These are phyloP conservation scores for Paramecium sexaurelia DNA, from an alignment of 73 alveolate genomes.

Conservation along the genomic window DNA sequence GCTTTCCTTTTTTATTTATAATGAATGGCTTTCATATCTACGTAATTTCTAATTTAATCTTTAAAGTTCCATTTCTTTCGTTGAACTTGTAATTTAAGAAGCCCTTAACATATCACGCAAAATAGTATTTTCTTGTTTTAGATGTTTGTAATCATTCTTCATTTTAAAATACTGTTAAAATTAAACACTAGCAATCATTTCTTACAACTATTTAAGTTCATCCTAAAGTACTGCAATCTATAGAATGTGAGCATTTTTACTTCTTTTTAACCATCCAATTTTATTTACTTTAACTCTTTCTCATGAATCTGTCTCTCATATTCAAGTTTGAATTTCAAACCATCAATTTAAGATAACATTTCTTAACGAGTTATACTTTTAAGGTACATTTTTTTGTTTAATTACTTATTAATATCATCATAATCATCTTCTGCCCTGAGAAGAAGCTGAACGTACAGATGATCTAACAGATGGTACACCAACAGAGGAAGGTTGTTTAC, in stretches of 20 bases:
- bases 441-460: conserved; percentile 28
- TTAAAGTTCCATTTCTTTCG: not conserved
- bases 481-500: conserved; percentile 33
- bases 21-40: not conserved
- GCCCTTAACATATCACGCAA: not conserved
- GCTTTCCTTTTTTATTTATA: not conserved
- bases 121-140: not conserved
- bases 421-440: conserved; percentile 45
- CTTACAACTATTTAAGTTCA: not conserved
- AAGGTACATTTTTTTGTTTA: not conserved
- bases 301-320: not conserved
- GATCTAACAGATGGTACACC: conserved; percentile 46
- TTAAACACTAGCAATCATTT: not conserved
- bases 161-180: not conserved
- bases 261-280: not conserved
- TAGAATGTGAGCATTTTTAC: not conserved
- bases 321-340: not conserved
- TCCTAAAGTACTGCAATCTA: not conserved
- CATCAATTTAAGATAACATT: not conserved
- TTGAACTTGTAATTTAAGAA: not conserved
- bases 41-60: not conserved
- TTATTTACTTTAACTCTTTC: not conserved
- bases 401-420: not conserved
- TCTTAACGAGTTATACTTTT: not conserved
- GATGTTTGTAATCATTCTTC: not conserved